Base-by-base conservation (phyloP, 129 eudicot species). In the Ambrosia artemisiifolia region DNA sequence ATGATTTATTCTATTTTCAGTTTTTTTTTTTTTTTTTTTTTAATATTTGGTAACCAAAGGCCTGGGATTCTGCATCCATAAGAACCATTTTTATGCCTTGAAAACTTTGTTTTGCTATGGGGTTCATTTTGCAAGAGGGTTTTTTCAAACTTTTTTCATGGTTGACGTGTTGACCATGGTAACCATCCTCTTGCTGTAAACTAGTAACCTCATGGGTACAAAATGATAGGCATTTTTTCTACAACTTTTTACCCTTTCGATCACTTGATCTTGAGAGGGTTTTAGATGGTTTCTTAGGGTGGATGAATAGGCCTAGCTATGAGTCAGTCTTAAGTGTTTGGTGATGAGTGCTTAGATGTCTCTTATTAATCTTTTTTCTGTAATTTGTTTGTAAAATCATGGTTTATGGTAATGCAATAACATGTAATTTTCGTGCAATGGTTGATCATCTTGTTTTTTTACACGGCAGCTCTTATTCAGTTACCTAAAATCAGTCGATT, bases 101-200 rank as follows among this genome's bases (percentile, higher is more conserved):
- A 16, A 68, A 67, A 46, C 71, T 73, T 67, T 69, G 76, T 87
- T 85, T 78, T 79, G 83, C 82, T 53, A 60, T 78, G 85, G 76
- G 96, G 84, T 81, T 83, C 80, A 77, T 87, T 90, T 87, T 87
- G 78, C 71, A 90, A 83, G 80, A 85, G 89, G 88, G 54, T 82
- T 82, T 90, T 90, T 82, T 67, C 5, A 7, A 32, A 48, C 50
- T 80, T 75, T 80, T 86, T 87, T 85, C 80, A 76, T 83, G 87
- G 86, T 73, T 82, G 43, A 63, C 65, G 66, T 24, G 69, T 85
- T 83, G 80, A 80, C 86, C 86, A 81, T 83, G 94, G 67, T 70
- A 70, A 79, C 68, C 7, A 81, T 70, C 82, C 87, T 78, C 78
- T 78, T 84, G 82, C 77, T 87, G 88, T 83, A 71, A 84, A 84